phyloP scores from a whole-genome alignment of 306 rosid species.

The Citrullus mucosospermus region DNA sequence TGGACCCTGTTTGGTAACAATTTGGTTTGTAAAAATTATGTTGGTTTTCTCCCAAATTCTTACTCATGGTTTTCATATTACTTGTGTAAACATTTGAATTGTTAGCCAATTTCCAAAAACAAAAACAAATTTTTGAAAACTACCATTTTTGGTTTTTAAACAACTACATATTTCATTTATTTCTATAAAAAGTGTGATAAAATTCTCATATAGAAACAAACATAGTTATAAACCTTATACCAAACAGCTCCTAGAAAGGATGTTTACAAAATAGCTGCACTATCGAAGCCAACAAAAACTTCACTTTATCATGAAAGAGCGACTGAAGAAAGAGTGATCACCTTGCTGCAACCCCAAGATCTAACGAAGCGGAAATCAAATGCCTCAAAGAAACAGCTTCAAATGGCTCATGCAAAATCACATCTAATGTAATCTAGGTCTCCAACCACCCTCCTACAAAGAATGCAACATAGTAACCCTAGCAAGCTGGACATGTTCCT shows the following conservation, averaged over 20 bases:
- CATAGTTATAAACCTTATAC: background rate
- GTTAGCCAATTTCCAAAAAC: no score
- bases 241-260: background rate
- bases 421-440: background rate
- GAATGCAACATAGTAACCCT: background rate
- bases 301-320: background rate
- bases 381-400: background rate
- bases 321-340: background rate
- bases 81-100: no score
- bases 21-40: no score
- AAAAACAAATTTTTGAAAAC: no score
- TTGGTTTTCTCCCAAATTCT: no score
- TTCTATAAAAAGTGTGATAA: no score
- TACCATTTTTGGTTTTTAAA: no score
- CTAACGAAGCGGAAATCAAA: background rate
- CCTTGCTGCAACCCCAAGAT: background rate
- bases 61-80: no score
- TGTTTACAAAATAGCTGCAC: background rate
- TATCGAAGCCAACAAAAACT: background rate
- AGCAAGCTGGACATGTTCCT: no score
- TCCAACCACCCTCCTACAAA: background rate
- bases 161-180: no score
- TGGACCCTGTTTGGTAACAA: no score
- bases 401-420: background rate
- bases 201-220: background rate